Evolutionary conservation across 1,284 basidiomycete species (phyloP).

Genomic region (Trametes versicolor): DNA sequence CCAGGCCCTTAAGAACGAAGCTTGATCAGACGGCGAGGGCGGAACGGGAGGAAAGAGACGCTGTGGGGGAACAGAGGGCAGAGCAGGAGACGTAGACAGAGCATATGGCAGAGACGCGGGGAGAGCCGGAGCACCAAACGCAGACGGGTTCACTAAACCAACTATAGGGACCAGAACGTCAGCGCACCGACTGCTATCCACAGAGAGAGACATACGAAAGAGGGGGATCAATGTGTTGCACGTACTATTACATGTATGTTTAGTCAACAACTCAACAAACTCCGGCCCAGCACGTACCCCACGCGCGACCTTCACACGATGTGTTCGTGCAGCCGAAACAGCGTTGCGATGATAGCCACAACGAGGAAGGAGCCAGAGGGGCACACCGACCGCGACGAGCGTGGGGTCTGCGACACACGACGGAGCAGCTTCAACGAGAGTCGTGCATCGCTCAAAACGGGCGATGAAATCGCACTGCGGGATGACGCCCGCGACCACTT

Average conservation of each 20-base stretch:
- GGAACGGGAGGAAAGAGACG: not conserved
- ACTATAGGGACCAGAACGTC: not conserved
- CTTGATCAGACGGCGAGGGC: not conserved
- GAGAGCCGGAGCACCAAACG: not conserved
- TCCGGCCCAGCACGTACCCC: not conserved
- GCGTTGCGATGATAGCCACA: not conserved
- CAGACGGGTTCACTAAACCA: not conserved
- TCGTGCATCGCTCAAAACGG: not conserved
- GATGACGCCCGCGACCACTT: conserved; percentile 1
- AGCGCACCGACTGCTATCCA: not conserved
- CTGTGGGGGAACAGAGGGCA: not conserved
- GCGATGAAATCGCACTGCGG: conserved; percentile 5
- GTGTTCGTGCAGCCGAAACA: not conserved
- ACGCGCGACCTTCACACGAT: not conserved
- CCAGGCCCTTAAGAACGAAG: not conserved
- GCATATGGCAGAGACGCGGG: not conserved
- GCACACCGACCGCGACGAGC: not conserved
- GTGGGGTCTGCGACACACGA: not conserved
- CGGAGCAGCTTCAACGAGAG: not conserved
- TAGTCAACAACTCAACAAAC: not conserved
- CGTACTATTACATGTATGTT: not conserved
- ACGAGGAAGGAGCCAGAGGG: not conserved
- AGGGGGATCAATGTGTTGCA: not conserved
- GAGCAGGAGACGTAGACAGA: not conserved
- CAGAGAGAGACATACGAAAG: not conserved